A percentile compares a stretch with the other conserved stretches of the same genome.
phyloP scores from a whole-genome alignment of 148 eudicot species.

The Cornus kousa region DNA sequence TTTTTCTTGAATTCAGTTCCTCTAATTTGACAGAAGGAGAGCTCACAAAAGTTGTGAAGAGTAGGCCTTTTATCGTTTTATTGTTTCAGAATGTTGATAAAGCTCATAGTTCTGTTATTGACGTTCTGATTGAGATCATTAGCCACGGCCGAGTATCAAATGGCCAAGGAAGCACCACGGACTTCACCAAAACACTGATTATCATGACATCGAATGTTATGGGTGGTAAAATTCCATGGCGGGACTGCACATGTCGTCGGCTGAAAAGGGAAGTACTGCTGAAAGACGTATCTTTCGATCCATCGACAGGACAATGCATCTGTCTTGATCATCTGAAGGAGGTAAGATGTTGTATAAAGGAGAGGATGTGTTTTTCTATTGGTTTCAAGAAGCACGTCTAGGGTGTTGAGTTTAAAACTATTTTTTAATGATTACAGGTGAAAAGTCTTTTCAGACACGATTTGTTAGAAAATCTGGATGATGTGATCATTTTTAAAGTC shows the following conservation, averaged over 20 bases:
- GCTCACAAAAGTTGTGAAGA: not conserved
- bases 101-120: not conserved
- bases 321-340: not conserved
- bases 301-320: not conserved
- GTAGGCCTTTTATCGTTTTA: not conserved
- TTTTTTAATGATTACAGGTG: not conserved
- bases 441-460: not conserved
- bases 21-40: not conserved
- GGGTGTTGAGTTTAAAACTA: not conserved
- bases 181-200: constrained; percentile 2
- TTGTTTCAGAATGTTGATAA: constrained; percentile 1
- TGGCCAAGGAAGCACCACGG: too few species aligned
- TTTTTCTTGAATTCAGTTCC: too few species aligned
- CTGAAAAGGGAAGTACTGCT: not conserved
- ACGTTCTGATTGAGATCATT: not conserved
- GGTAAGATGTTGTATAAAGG: not conserved
- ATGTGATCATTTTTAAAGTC: not conserved
- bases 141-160: too few species aligned
- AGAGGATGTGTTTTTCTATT: not conserved
- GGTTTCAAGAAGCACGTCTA: too few species aligned
- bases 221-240: not conserved
- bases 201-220: constrained; percentile 4
- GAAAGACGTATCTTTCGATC: not conserved
- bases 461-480: constrained; percentile 5
- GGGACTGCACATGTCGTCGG: not conserved